Base-by-base conservation (phyloP, 2,329 filamentous ascomycete genomes). In the Samsoniella hepiali region DNA sequence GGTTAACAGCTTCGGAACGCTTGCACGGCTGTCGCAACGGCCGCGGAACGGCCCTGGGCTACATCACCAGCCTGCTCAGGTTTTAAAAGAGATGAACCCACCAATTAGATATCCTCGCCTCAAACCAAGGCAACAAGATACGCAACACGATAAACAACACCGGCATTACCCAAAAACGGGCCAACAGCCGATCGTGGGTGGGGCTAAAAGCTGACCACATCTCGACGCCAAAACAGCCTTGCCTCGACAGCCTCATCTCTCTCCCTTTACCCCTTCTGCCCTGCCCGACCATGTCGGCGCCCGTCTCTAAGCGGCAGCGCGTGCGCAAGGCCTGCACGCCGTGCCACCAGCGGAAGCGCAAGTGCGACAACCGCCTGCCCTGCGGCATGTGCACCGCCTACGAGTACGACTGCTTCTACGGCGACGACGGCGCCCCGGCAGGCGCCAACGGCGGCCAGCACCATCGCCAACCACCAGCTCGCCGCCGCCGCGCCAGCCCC, bases 261-360 rank as follows among this genome's bases (percentile, higher is more conserved):
- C 9, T 27, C 8, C 8, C 7, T 45, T 45, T 3, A 3, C 13
- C 8, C 17, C 44, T 22, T 22, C n/a, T 45, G 9, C 22, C 10
- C 11, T 40, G n/a, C n/a, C n/a, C 27, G 22, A 47, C 3, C 58
- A 68, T 67, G 64, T 65, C 63, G 17, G 63, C 55, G 31, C 29
- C 64, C 53, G 44, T 63, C 1, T 40, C 63, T 42, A 68, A 47
- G 62, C 68, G 68, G 57, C 68, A 65, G 58, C 67, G 68, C 40
- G 65, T 62, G 58, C 65, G 67, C 42, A 68, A 66, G 47, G 68
- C 68, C 53, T 70, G 68, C 62, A 68, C 65, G 38, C 68, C 68
- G 31, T 70, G 68, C 55, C 68, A 67, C 15, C 65, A 68, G 55
- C 67, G 68, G 44, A 70, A 70, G 63, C 65, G 68, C 22, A 70